These are phyloP conservation scores for Erodium moschatum DNA, from an alignment of 441 rosid species.

Conservation along the genomic window DNA sequence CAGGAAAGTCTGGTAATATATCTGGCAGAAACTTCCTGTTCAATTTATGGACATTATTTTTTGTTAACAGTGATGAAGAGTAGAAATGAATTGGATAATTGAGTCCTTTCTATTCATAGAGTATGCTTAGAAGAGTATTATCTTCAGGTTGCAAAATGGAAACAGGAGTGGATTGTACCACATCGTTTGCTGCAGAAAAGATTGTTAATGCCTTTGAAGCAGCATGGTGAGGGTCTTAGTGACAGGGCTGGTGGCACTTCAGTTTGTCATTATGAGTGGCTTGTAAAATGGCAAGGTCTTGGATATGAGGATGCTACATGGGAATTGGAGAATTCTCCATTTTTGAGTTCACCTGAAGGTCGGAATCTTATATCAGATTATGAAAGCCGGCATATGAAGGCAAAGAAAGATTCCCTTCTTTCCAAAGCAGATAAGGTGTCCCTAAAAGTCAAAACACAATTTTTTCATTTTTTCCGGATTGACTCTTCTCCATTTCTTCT, in stretches of 20 bases:
- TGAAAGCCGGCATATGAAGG: constrained; percentile 34
- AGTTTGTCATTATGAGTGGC: constrained; percentile 40
- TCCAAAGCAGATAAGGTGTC: constrained; percentile 30
- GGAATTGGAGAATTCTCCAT: constrained; percentile 45
- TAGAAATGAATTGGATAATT: neutral
- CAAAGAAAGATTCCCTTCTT: constrained; percentile 20
- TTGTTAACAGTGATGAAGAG: neutral
- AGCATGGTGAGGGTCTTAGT: constrained; percentile 17
- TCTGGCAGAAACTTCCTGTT: constrained; percentile 8
- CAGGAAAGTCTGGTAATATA: constrained; percentile 32
- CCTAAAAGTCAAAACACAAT: neutral
- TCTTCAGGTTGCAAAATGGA: constrained; percentile 37
- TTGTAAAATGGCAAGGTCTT: constrained; percentile 60
- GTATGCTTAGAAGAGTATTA: constrained; percentile 1
- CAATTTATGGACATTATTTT: neutral
- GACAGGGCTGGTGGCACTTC: constrained; percentile 13
- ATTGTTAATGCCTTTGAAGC: constrained; percentile 21
- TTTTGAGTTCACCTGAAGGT: constrained; percentile 31
- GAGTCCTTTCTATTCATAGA: constrained; percentile 7
- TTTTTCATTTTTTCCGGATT: neutral
- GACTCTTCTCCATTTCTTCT: neutral
- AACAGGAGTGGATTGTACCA: constrained; percentile 43
- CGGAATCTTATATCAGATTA: constrained; percentile 37
- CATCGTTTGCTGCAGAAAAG: constrained; percentile 41
- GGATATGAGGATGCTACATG: constrained; percentile 53